phyloP scores from a whole-genome alignment of 1,139 yeast genomes.

The Pichiaceae sp. region DNA sequence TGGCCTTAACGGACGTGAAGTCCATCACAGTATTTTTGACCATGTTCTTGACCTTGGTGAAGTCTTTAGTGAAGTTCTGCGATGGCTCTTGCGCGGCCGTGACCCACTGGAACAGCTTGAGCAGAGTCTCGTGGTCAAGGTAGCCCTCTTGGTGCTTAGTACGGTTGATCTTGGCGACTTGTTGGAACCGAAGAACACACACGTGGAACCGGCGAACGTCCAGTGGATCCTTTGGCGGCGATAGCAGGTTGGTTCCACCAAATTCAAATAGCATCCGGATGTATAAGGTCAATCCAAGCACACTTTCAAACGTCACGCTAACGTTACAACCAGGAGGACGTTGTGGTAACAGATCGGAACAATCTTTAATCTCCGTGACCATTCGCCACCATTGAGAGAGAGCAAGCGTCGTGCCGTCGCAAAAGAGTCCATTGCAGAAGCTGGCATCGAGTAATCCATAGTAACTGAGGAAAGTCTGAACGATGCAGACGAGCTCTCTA shows the following conservation, averaged over 20 bases:
- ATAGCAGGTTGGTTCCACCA: constrained; percentile 46
- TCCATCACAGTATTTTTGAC: constrained; percentile 27
- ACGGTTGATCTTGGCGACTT: constrained; percentile 30
- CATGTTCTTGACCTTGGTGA: constrained; percentile 23
- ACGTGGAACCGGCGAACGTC: constrained; percentile 61
- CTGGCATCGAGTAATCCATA: constrained; percentile 63
- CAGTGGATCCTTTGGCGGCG: constrained; percentile 81
- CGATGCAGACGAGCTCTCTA: constrained; percentile 60
- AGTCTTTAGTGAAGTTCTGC: constrained; percentile 24
- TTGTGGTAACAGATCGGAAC: constrained; percentile 26
- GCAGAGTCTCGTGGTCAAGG: constrained; percentile 18
- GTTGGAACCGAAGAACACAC: constrained; percentile 61
- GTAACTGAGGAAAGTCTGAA: constrained; percentile 72
- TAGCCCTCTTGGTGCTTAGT: constrained; percentile 10
- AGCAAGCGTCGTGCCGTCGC: constrained; percentile 69
- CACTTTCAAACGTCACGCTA: constrained; percentile 30
- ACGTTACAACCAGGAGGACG: constrained; percentile 27
- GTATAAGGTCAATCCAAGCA: constrained; percentile 61
- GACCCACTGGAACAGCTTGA: constrained; percentile 16
- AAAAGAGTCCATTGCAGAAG: constrained; percentile 77
- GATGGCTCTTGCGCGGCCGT: constrained; percentile 12
- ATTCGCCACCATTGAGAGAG: constrained; percentile 75
- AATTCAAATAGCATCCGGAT: constrained; percentile 58
- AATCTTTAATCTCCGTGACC: constrained; percentile 37
- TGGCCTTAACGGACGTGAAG: constrained; percentile 24